Base-by-base conservation (phyloP, 2,329 filamentous ascomycete species). In the Fusarium metavorans region DNA sequence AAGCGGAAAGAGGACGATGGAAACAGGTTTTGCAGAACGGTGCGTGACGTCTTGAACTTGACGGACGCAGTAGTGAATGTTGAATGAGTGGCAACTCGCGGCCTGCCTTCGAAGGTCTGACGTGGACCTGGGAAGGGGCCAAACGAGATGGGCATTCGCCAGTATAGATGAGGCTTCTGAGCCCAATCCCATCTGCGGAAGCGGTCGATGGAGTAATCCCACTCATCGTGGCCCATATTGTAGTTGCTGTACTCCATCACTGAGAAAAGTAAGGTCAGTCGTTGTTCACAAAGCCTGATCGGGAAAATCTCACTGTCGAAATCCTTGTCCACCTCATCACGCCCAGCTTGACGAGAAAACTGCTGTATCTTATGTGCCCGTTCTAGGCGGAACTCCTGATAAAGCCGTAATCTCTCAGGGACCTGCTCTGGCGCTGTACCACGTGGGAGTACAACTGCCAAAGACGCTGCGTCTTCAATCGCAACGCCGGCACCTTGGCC, bases 401-500 rank as follows among this genome's bases (percentile, higher is more conserved):
- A 93, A 1, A 93, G 82, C 69, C 84, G 84, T 16, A 94, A 82
- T 3, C 91, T 85, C 20, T 88, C 87, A 0, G 87, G 82, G 1
- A 93, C 82, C 1, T 90, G 87, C 0, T 83, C 80, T 0, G 80
- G 72, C 0, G 77, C 62, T 0, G 87, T 87, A 1, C 86, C 87
- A 0, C 76, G 73, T 0, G 87, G 86, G 1, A 93, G 83, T 23
- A 94, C 85, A 6, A 88, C 86, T 2, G 85, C 87, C 2, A 94
- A 79, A 1, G 90, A 86, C 0, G 87, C 88, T 0, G 88, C 91
- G 74, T 94, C 92, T 80, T 94, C 92, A 58, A 94, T 92, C 0
- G 92, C 92, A 73, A 89, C 90, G n/a, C 87, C 91, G 3, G 91
- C 91, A 18, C 75, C 76, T 50, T 78, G 75, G 16, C 73, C 76